A percentile compares a stretch with the other conserved stretches of the same genome.
These are phyloP conservation scores for Phytophthora syringae DNA, from an alignment of 352 stramenopile species.

Conservation along the genomic window DNA sequence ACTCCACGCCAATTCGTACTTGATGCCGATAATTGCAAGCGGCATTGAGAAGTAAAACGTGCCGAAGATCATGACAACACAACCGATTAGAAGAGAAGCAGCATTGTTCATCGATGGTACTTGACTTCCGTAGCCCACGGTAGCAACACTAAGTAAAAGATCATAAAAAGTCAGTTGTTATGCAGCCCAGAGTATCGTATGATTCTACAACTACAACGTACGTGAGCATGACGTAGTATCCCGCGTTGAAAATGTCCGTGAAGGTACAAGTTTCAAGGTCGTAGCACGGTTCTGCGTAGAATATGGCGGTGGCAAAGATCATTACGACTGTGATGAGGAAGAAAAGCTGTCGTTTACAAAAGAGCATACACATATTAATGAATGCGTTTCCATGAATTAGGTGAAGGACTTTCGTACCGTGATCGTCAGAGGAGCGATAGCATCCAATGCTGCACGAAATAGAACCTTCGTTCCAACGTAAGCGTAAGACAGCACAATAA, in stretches of 20 bases:
- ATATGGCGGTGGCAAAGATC: constrained; percentile 61
- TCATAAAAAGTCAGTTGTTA: not conserved
- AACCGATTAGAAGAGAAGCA: constrained; percentile 40
- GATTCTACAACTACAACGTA: constrained; percentile 18
- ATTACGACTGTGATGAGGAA: constrained; percentile 64
- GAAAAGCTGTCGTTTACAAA: constrained; percentile 36
- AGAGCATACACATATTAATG: too few relatives aligned
- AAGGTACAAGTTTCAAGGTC: constrained; percentile 55
- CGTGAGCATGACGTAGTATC: constrained; percentile 70
- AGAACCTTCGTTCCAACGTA: constrained; percentile 59
- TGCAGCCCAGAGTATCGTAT: not conserved
- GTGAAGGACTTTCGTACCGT: constrained; percentile 31
- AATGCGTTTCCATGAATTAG: too few relatives aligned
- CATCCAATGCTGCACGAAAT: constrained; percentile 37
- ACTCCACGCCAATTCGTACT: constrained; percentile 52
- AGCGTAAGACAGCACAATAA: constrained; percentile 40
- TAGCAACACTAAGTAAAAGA: constrained; percentile 46
- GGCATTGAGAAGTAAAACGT: constrained; percentile 64
- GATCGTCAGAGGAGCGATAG: constrained; percentile 53
- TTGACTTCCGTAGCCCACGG: constrained; percentile 63
- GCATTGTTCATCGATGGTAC: constrained; percentile 50
- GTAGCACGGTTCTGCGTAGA: constrained; percentile 65
- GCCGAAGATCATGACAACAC: constrained; percentile 64
- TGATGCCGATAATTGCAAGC: constrained; percentile 61
- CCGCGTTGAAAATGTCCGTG: constrained; percentile 67